Evolutionary conservation across 2,329 filamentous ascomycete species (phyloP), one percentile per base, ranked within the genome.

Genomic region (Truncatella angustata): DNA sequence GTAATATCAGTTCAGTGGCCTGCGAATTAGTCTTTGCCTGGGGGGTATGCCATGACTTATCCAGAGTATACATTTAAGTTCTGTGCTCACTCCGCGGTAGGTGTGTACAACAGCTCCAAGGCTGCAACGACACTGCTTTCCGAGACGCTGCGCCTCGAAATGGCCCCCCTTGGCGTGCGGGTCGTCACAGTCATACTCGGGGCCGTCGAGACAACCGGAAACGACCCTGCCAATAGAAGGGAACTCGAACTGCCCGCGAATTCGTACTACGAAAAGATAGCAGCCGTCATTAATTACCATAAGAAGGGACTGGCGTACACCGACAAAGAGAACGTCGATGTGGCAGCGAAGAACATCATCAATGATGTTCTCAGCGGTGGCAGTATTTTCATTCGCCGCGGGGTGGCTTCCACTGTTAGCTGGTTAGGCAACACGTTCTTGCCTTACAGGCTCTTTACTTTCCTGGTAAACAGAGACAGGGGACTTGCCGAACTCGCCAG

Each of bases 81-180:
- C 12, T 32, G 28, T 6, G 12, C 28, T n/a, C 20, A 20, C 32
- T 10, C 28, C 16, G 18, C n/a, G 21, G 14, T 39, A 57, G 62
- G 56, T 4, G 37, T 59, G 9, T 65, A 62, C 49, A 54, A 49
- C 21, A 54, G 52, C 10, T 63, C 62, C 20, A 65, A 65, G 49
- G 55, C 62, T 3, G 60, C 61, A 9, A 50, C 51, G 5, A 50
- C 52, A 9, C 49, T 32, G 10, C 24, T 65, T 5, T 57, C 58
- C n/a, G 63, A 65, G 46, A 55, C 54, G 2, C 46, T 63, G 43
- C 54, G 60, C 16, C 21, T 63, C 4, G 63, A 64, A 49, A 28
- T 64, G 5, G 51, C 47, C 9, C 60, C 60, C 3, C 51, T 65
- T 2, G 60, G 58, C 5, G 55, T 65, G 16, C 49, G 52, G 26